phyloP scores from a whole-genome alignment of 2,329 filamentous ascomycete genomes.

The Exophiala viscosa region DNA sequence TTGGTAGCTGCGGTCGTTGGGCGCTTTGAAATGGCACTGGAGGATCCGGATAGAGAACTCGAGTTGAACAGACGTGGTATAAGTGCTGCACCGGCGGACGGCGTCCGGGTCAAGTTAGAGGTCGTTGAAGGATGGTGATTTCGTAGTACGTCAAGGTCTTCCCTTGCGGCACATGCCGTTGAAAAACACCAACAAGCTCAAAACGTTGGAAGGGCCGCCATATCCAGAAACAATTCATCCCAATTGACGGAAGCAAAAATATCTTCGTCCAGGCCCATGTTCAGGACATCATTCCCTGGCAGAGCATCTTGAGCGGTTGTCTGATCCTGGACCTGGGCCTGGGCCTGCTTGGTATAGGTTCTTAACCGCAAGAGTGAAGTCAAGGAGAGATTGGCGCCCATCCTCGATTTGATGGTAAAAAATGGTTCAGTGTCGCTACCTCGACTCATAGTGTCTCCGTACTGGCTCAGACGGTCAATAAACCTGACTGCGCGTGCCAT shows the following conservation, averaged over 20 bases:
- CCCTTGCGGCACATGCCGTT: too few species aligned
- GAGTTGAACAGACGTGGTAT: slow-evolving; percentile 33
- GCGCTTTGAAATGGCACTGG: slow-evolving; percentile 52
- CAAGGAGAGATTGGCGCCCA: background rate
- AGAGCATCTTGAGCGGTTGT: background rate
- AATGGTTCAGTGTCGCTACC: background rate
- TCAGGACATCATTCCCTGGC: background rate
- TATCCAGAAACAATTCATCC: background rate
- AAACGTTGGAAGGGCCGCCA: background rate
- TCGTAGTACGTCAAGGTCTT: too few species aligned
- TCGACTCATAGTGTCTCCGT: background rate
- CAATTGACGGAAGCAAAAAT: background rate
- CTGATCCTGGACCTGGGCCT: too few species aligned
- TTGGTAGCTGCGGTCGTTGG: slow-evolving; percentile 69
- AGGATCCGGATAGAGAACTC: slow-evolving; percentile 59
- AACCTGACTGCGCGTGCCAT: background rate
- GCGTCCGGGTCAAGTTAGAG: too few species aligned
- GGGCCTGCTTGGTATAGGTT: too few species aligned
- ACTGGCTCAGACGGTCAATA: background rate
- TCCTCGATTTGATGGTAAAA: background rate
- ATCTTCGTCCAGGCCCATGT: background rate
- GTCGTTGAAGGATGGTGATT: too few species aligned
- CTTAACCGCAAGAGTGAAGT: background rate
- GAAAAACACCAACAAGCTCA: background rate
- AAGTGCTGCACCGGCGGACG: too few species aligned